Evolutionary conservation across 1,284 basidiomycete genomes (phyloP).

Genomic region (Testicularia cyperi): DNA sequence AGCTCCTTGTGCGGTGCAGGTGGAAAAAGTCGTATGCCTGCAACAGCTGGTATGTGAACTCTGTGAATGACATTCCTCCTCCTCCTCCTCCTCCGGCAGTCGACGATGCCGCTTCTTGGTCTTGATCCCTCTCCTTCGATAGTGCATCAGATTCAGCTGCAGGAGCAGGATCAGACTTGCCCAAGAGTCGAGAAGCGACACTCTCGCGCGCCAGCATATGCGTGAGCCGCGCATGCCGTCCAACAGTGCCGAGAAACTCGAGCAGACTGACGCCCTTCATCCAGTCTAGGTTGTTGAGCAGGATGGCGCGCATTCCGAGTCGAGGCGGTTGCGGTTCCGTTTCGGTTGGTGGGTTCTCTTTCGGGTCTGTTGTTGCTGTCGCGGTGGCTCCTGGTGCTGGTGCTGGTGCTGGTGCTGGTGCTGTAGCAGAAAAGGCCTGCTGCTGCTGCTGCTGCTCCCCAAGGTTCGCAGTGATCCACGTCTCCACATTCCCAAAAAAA

Average conservation of each 20-base stretch:
- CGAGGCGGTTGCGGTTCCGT: too few species aligned
- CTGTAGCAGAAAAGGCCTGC: too few species aligned
- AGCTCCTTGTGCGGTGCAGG: slow-evolving; percentile 69
- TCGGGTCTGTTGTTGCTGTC: too few species aligned
- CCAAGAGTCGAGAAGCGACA: slow-evolving; percentile 66
- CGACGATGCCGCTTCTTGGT: background rate
- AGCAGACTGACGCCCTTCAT: slow-evolving; percentile 72
- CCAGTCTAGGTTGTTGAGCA: slow-evolving; percentile 84
- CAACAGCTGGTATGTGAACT: slow-evolving; percentile 94
- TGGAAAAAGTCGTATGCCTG: slow-evolving; percentile 93
- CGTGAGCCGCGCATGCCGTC: slow-evolving; percentile 78
- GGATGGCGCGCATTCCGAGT: slow-evolving; percentile 12
- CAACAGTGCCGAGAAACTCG: slow-evolving; percentile 80
- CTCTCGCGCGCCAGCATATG: slow-evolving; percentile 90
- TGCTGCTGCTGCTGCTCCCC: slow-evolving; percentile 1
- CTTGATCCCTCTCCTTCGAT: too few species aligned
- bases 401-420: too few species aligned
- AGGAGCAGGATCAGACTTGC: too few species aligned
- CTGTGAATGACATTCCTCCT: slow-evolving; percentile 84
- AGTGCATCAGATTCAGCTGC: background rate
- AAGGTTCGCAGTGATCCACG: slow-evolving; percentile 59
- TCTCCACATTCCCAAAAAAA: slow-evolving; percentile 73
- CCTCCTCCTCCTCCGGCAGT: slow-evolving; percentile 51
- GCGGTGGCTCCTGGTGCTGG: too few species aligned
- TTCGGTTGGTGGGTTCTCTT: too few species aligned